Evolutionary conservation across 306 rosid species (phyloP).

Genomic region (Acacia acuminata): DNA sequence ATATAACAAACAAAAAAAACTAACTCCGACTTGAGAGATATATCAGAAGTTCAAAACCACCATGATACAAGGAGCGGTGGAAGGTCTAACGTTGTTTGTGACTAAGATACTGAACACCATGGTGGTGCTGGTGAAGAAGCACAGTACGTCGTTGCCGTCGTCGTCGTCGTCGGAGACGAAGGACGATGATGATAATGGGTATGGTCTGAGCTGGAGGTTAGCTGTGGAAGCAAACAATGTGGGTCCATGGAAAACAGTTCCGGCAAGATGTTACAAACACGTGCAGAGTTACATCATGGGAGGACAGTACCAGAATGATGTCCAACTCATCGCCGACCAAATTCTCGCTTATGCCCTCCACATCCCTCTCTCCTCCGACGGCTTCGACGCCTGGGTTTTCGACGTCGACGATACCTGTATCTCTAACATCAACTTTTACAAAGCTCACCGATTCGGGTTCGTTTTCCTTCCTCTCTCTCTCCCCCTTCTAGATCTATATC

Average conservation of each 20-base stretch:
- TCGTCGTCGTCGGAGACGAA: neutral
- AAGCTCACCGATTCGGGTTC: constrained; percentile 62
- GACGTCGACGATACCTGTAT: constrained; percentile 92
- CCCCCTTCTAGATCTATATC: neutral
- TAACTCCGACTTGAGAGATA: neutral
- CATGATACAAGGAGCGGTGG: constrained; percentile 37
- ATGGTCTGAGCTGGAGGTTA: constrained; percentile 66
- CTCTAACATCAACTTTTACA: constrained; percentile 68
- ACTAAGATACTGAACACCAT: constrained; percentile 31
- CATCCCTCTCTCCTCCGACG: constrained; percentile 38
- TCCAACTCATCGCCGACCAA: constrained; percentile 37
- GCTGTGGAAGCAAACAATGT: constrained; percentile 61
- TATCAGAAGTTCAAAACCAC: neutral
- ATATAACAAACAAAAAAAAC: neutral
- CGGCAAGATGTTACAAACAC: constrained; percentile 27
- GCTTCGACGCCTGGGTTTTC: constrained; percentile 68
- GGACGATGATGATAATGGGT: constrained; percentile 10
- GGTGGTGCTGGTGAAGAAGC: neutral
- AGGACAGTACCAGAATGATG: constrained; percentile 65
- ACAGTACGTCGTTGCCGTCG: neutral
- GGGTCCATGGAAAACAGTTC: constrained; percentile 40
- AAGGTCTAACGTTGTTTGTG: constrained; percentile 30
- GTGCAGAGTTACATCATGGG: constrained; percentile 54
- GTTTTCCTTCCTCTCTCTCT: neutral
- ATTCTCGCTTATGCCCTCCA: constrained; percentile 39